Evolutionary conservation across 2,329 filamentous ascomycete genomes (phyloP), one percentile per base, ranked within the genome.

Genomic region (Ciborinia camelliae): DNA sequence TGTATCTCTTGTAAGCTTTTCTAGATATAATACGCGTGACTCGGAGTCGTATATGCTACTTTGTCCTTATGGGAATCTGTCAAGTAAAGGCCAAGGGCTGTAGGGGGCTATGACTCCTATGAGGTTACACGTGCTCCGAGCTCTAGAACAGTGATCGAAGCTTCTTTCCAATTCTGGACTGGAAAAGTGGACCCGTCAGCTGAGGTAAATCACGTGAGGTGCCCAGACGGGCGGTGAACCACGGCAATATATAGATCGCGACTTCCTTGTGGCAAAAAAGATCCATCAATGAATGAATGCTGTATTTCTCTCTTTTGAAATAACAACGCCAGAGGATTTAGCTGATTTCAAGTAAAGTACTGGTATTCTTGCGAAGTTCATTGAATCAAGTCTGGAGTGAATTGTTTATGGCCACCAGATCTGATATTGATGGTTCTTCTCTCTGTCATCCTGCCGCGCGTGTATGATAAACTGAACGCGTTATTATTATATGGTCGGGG

Each of bases 71-170:
- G 32, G 28, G 14, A 26, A 60, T 37, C 32, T 60, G 50, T 54
- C 48, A 54, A 45, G 48, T 45, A 45, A 54, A 62, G 14, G 60
- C 37, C 2, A 32, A 47, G 12, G 4, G 18, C 41, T 28, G 41
- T 26, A 53, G 53, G 47, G 43, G n/a, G n/a, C n/a, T n/a, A n/a
- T n/a, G n/a, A n/a, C n/a, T n/a, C n/a, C 8, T 37, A 35, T 47
- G 48, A 60, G 50, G n/a, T 35, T 52, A 52, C 47, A 57, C n/a
- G n/a, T n/a, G n/a, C n/a, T n/a, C 48, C 26, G 39, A 55, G n/a
- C 50, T 47, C 41, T 47, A 47, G 55, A 59, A 59, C 41, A 59
- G 55, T 59, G 41, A 47, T 59, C 55, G 55, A 59, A 59, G 43
- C 51, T 47, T 62, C 63, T 62, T n/a, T 50, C 51, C 35, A 41